Evolutionary conservation across 805 yeast genomes (phyloP).

Genomic region (Ogataea kodamae): DNA sequence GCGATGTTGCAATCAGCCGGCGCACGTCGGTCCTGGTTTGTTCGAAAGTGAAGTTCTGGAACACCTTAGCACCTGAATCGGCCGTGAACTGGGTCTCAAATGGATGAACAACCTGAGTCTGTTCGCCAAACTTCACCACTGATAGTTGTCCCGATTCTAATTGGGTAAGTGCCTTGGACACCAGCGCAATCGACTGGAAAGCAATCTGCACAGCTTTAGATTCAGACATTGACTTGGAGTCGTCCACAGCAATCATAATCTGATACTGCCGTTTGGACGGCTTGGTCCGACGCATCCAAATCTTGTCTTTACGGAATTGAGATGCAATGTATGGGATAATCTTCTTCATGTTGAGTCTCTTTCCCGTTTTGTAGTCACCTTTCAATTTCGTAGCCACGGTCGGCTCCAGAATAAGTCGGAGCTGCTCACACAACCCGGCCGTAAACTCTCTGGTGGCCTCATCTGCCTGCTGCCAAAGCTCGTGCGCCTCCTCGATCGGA

Average conservation of each 20-base stretch:
- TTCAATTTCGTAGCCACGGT: constrained; percentile 90
- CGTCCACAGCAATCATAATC: constrained; percentile 95
- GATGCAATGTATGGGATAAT: constrained; percentile 97
- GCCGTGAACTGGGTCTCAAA: constrained; percentile 81
- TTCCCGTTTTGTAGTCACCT: constrained; percentile 97
- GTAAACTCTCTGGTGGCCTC: constrained; percentile 83
- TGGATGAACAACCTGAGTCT: constrained; percentile 79
- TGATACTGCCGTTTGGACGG: constrained; percentile 97
- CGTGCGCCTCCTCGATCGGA: constrained; percentile 58
- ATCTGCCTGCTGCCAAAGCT: constrained; percentile 80
- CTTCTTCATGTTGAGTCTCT: constrained; percentile 93
- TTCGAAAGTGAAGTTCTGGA: constrained; percentile 87
- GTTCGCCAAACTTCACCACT: constrained; percentile 86
- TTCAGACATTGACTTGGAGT: constrained; percentile 96
- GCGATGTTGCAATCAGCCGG: constrained; percentile 66
- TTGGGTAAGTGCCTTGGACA: constrained; percentile 89
- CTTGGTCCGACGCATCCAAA: constrained; percentile 95
- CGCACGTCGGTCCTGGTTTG: constrained; percentile 84
- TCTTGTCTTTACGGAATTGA: constrained; percentile 94
- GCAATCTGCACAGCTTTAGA: constrained; percentile 87
- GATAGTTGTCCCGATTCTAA: constrained; percentile 92
- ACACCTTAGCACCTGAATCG: constrained; percentile 77
- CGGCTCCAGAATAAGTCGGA: constrained; percentile 90
- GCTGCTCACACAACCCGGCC: constrained; percentile 84
- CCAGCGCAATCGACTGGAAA: constrained; percentile 89